phyloP scores from a whole-genome alignment of 2,329 filamentous ascomycete species.

The Immersiporthe knoxdaviesiana region DNA sequence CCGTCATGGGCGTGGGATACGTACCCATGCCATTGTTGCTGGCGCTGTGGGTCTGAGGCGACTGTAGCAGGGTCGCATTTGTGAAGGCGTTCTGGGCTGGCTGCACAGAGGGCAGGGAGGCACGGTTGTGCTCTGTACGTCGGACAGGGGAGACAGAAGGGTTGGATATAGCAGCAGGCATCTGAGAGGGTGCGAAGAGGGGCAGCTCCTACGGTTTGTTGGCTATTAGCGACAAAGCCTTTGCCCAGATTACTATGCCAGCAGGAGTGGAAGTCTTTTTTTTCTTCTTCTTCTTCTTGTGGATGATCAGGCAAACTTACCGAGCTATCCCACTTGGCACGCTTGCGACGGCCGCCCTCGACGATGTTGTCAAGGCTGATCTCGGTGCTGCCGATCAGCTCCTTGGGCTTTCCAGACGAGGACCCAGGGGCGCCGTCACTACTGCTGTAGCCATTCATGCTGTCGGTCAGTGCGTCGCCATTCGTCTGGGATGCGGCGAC shows the following conservation, averaged over 20 bases:
- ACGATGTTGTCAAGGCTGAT: constrained; percentile 99
- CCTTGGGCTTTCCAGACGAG: constrained; percentile 76
- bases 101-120: constrained; percentile 74
- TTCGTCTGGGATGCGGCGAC: constrained; percentile 49
- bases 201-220: constrained; percentile 75
- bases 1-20: constrained; percentile 65
- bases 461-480: constrained; percentile 67
- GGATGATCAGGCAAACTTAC: constrained; percentile 62
- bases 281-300: too few species aligned
- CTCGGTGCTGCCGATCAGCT: constrained; percentile 85
- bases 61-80: constrained; percentile 77
- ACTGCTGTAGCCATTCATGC: constrained; percentile 78
- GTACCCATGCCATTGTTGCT: constrained; percentile 56
- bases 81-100: constrained; percentile 79
- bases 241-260: not conserved
- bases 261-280: not conserved
- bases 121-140: constrained; percentile 72
- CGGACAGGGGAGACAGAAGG: constrained; percentile 94
- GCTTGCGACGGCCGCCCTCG: constrained; percentile 92
- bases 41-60: constrained; percentile 74
- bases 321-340: constrained; percentile 94
- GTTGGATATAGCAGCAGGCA: constrained; percentile 92
- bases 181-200: constrained; percentile 90
- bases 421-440: constrained; percentile 81
- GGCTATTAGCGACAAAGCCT: constrained; percentile 22